Base-by-base conservation (phyloP, 208 protist genomes). In the Lotmaria passim region DNA sequence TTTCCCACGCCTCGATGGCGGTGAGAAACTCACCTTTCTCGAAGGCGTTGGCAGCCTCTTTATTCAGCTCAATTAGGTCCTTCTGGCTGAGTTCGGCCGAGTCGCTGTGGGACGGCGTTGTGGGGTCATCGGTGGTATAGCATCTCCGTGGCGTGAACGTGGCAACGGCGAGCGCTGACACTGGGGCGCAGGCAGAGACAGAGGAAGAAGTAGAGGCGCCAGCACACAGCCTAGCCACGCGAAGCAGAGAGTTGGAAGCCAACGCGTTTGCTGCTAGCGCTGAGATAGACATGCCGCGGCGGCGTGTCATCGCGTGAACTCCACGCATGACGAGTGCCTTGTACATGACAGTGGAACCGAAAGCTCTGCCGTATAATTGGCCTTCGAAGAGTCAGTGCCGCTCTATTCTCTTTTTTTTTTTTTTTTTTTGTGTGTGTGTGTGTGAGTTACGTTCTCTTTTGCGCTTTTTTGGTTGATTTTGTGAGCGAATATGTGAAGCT, bases 1-100 rank as follows among this genome's bases (percentile, higher is more conserved):
- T 52, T 55, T 94, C 85, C 89, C 91, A 96, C 15, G 67, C 46
- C 14, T 83, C 79, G 33, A 94, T 94, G 30, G 91, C 88, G 39
- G 63, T 67, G 12, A 63, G 41, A 62, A 86, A 96, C 12, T 93
- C 83, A 8, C 91, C 91, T 7, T 82, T 60, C 48, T 85, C 60
- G 44, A 85, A 89, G n/a, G 76, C 71, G 28, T 83, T 84, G 1
- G 72, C 59, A 19, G 82, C 89, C 31, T 75, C 60, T 55, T 83
- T 85, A 75, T 88, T 87, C 14, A 93, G 71, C 30, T 94, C 83
- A 38, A 93, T 78, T 5, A 90, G 59, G 50, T 87, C 73, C 48
- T 77, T 67, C 58, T 81, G 17, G 23, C 48, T 57, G 23, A 71
- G 48, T n/a, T 41, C 56, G 14, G 17, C 47, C 3, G 50, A 48